Evolutionary conservation across 805 yeast species (phyloP), one percentile per base, ranked within the genome.

Genomic region (Kluyveromyces lactis): DNA sequence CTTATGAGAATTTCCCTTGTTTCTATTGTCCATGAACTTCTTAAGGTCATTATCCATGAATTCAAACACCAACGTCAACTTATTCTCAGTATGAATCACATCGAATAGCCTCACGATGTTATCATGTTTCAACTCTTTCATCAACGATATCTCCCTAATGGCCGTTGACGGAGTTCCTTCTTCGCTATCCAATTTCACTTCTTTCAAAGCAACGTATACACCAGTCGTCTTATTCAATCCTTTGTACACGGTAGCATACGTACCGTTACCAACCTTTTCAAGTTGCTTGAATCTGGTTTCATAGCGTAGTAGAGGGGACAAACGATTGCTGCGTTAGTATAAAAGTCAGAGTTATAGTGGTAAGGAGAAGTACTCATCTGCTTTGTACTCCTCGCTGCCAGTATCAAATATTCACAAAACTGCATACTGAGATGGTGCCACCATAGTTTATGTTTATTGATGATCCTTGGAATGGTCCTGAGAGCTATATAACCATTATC

Each of bases 81-180:
- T 92, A 62, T 89, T 94, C 60, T 90, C 97, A 2, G 95, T 83
- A 61, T 92, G 98, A 45, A 92, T 94, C 48, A 92, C 92, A 62
- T 92, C 96, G 61, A 81, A 86, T 31, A 92, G 71, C 34, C 95
- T 71, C 18, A 92, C 97, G 38, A 90, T 89, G 62, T 90, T 87
- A 45, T 86, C 95, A 64, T 92, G 95, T 48, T 86, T 77, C 72
- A 92, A 73, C 60, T 92, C 98, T 60, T 92, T 90, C 63, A 92
- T 73, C 33, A 92, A 71, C 1, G 97, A 90, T 51, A 92, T 92
- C 59, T 92, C 98, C 52, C 98, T 73, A 43, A 92, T 92, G 4
- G 98, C 97, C 0, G 98, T 92, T 1, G 97, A 87, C 2, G 98
- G 98, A 17, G 94, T 97, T 15, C 98, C 98, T 61, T 92, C 98